Evolutionary conservation across 768 basidiomycete genomes (phyloP).

Genomic region (Trametes gibbosa): DNA sequence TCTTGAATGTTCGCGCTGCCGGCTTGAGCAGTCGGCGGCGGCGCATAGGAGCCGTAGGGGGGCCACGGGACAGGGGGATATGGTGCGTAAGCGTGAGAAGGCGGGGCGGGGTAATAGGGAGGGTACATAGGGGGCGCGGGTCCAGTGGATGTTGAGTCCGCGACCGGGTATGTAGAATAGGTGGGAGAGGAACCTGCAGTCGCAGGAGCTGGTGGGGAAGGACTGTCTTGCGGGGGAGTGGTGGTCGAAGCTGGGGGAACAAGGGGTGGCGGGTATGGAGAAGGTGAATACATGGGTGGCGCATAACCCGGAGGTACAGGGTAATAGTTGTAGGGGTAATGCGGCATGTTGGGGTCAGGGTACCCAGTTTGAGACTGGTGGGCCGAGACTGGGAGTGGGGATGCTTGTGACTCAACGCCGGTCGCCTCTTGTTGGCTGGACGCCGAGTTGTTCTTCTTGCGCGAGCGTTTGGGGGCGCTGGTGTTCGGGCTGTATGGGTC

Average conservation of each 20-base stretch:
- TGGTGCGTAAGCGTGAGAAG: slow-evolving; percentile 9
- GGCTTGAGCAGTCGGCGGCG: neutral
- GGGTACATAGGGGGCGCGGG: slow-evolving; percentile 12
- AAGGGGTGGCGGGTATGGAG: slow-evolving; percentile 13
- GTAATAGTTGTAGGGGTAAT: slow-evolving; percentile 23
- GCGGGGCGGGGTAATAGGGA: slow-evolving; percentile 14
- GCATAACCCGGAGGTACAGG: slow-evolving; percentile 12
- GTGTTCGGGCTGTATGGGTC: slow-evolving; percentile 29
- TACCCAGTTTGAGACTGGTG: slow-evolving; percentile 18
- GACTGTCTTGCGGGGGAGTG: slow-evolving; percentile 15
- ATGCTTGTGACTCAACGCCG: slow-evolving; percentile 15
- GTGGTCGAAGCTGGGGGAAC: slow-evolving; percentile 8
- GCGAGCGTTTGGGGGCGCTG: slow-evolving; percentile 21
- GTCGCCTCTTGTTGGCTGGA: slow-evolving; percentile 20
- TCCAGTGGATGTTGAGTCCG: neutral
- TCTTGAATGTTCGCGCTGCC: slow-evolving; percentile 8
- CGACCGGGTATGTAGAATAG: slow-evolving; percentile 3
- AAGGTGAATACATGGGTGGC: slow-evolving; percentile 15
- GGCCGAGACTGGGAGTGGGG: slow-evolving; percentile 5
- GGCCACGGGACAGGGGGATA: slow-evolving; percentile 18
- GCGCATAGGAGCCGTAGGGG: slow-evolving; percentile 15
- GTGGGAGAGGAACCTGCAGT: slow-evolving; percentile 1
- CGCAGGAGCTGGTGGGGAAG: neutral
- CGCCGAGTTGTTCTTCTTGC: slow-evolving; percentile 25
- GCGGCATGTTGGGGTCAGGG: slow-evolving; percentile 10